Conservation (phyloP, 495 filamentous ascomycete species). For the Rostrohypoxylon terebratum region DNA sequence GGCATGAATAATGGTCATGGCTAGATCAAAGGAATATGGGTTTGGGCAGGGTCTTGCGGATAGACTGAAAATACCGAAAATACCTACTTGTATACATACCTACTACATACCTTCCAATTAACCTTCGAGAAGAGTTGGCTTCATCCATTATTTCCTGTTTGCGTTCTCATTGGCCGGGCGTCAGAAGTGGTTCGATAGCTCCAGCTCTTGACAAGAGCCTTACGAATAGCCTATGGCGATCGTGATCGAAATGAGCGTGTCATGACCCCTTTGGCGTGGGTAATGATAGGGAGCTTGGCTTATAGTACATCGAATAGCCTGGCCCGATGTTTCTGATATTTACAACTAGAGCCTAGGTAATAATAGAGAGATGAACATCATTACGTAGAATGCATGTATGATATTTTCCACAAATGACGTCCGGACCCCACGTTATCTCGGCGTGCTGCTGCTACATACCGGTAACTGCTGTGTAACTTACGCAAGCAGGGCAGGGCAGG, state of each 20-base stretch:
- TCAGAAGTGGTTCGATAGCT: background rate
- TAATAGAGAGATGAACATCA: background rate
- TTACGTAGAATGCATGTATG: too few relatives aligned
- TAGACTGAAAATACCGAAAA: slow-evolving; percentile 18
- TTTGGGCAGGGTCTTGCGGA: background rate
- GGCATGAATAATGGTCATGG: slow-evolving; percentile 29
- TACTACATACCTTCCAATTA: background rate
- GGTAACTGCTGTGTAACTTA: background rate
- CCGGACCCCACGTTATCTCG: slow-evolving; percentile 1
- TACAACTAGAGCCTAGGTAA: background rate
- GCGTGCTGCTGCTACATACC: background rate
- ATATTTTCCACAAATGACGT: background rate
- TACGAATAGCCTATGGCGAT: slow-evolving; percentile 4
- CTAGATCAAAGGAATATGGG: slow-evolving; percentile 12
- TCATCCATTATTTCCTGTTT: background rate
- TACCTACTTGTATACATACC: slow-evolving; percentile 13
- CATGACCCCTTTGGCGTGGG: background rate
- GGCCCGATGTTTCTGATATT: background rate
- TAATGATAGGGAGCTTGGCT: background rate
- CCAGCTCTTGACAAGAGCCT: slow-evolving; percentile 1
- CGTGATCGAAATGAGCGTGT: background rate
- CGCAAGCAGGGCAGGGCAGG: background rate
- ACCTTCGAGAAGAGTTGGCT: slow-evolving; percentile 1
- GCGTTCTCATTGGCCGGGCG: background rate
- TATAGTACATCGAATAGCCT: background rate